These are phyloP conservation scores for Aspergillus sojae DNA, from an alignment of 2,329 filamentous ascomycete species.

Conservation along the genomic window DNA sequence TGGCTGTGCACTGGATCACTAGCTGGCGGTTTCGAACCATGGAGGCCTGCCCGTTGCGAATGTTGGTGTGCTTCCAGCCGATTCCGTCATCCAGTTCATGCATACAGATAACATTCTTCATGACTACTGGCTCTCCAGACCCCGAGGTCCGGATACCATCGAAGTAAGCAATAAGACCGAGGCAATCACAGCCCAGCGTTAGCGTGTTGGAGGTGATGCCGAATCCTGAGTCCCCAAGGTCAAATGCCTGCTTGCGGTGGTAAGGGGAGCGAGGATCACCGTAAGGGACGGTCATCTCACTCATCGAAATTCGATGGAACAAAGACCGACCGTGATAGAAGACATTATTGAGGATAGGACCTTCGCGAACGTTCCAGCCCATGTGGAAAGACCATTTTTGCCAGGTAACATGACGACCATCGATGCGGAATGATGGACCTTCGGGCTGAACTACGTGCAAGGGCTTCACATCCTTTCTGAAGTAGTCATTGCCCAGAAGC, in stretches of 20 bases:
- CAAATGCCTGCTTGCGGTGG: conserved; percentile 69
- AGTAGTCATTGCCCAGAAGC: no score
- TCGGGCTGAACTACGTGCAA: conserved; percentile 70
- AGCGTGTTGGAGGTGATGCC: conserved; percentile 67
- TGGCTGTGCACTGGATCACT: conserved; percentile 69
- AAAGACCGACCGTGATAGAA: conserved; percentile 64
- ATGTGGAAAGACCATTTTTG: conserved; percentile 70
- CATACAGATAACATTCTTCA: conserved; percentile 61
- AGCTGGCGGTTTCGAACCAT: conserved; percentile 65
- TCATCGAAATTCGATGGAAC: conserved; percentile 66
- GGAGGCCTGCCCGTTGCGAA: conserved; percentile 63
- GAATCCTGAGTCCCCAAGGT: conserved; percentile 67
- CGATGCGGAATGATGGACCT: conserved; percentile 64
- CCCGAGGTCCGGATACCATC: conserved; percentile 51
- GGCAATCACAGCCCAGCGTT: conserved; percentile 67
- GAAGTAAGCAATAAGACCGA: conserved; percentile 67
- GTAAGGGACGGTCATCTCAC: conserved; percentile 59
- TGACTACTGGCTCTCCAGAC: conserved; percentile 42
- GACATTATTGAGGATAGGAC: conserved; percentile 67
- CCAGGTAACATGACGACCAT: conserved; percentile 57
- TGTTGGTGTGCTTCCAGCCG: conserved; percentile 72
- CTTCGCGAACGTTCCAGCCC: conserved; percentile 70
- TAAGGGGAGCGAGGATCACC: conserved; percentile 63
- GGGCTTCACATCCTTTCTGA: conserved; percentile 58
- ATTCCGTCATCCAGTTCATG: conserved; percentile 73